Percentiles rank a stretch among this genome's conserved stretches.
phyloP scores from a whole-genome alignment of 2,329 filamentous ascomycete genomes.

The Monascus ruber region DNA sequence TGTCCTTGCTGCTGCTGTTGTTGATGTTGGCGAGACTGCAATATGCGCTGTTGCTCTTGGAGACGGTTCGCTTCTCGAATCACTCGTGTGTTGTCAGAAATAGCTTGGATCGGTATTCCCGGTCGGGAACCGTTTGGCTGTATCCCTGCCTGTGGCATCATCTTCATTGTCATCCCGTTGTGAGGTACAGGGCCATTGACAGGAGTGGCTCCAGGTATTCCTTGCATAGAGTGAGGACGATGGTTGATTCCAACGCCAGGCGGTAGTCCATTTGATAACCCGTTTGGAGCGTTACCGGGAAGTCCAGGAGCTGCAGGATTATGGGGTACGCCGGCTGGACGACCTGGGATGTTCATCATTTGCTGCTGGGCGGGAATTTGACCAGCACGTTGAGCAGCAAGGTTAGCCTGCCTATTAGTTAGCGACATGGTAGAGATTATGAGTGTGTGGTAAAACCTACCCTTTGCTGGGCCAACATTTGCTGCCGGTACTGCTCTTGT shows the following conservation, averaged over 20 bases:
- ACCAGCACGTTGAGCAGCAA: conserved; percentile 32
- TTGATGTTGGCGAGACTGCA: conserved; percentile 41
- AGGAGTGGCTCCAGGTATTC: conserved; percentile 25
- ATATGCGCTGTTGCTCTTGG: conserved; percentile 47
- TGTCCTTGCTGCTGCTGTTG: conserved; percentile 23
- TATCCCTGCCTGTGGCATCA: conserved; percentile 47
- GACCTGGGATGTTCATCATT: conserved; percentile 23
- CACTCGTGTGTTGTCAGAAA: conserved; percentile 37
- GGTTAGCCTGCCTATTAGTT: conserved; percentile 22
- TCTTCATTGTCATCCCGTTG: conserved; percentile 48
- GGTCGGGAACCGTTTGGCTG: conserved; percentile 33
- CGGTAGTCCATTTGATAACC: conserved; percentile 38
- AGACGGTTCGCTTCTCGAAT: conserved; percentile 37
- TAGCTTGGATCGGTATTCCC: conserved; percentile 44
- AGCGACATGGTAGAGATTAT: conserved; percentile 2
- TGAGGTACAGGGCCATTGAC: conserved; percentile 42
- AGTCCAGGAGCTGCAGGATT: conserved; percentile 22
- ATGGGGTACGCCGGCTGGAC: conserved; percentile 30
- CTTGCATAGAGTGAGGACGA: conserved; percentile 32
- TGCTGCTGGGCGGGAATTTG: conserved; percentile 32
- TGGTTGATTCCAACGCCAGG: conserved; percentile 24
- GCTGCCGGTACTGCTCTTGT: conserved; percentile 50
- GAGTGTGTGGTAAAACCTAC: conserved; percentile 21
- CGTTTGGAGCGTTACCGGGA: conserved; percentile 27
- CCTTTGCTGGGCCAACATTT: conserved; percentile 47